Conservation (phyloP, 1,284 basidiomycete genomes). For the Coniferiporia weirii region DNA sequence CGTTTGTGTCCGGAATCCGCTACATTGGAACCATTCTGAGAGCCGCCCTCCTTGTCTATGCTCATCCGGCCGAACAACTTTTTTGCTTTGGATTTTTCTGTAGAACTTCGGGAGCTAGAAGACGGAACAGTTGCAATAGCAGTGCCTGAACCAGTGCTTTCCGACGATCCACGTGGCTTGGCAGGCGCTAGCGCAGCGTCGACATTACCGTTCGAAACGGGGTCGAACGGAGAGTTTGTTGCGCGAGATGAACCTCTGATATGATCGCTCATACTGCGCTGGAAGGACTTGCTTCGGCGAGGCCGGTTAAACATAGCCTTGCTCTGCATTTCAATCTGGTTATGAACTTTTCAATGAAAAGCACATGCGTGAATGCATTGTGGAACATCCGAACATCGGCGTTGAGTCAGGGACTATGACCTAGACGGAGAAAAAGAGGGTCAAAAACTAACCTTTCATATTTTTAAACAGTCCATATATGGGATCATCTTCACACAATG, state of each 20-base stretch:
- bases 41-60: slow-evolving; percentile 29
- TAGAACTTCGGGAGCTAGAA: slow-evolving; percentile 27
- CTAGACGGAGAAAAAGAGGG: slow-evolving; percentile 2
- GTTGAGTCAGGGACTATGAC: not conserved
- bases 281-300: slow-evolving; percentile 63
- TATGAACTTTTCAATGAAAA: slow-evolving; percentile 50
- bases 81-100: slow-evolving; percentile 16
- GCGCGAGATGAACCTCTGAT: slow-evolving; percentile 17
- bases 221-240: slow-evolving; percentile 19
- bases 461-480: slow-evolving; percentile 79
- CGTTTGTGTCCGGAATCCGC: slow-evolving; percentile 49
- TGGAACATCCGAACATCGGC: not conserved
- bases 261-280: slow-evolving; percentile 38
- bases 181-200: not conserved
- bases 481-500: slow-evolving; percentile 82
- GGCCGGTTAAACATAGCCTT: slow-evolving; percentile 41
- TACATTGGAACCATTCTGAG: slow-evolving; percentile 41
- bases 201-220: slow-evolving; percentile 14
- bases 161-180: slow-evolving; percentile 16
- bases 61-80: slow-evolving; percentile 18
- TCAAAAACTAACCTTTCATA: slow-evolving; percentile 65
- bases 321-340: slow-evolving; percentile 67
- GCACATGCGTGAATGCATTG: slow-evolving; percentile 10
- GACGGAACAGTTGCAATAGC: slow-evolving; percentile 21
- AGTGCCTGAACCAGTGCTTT: slow-evolving; percentile 13